phyloP scores from a whole-genome alignment of 257 asterid genomes.

The Solanum okadae region DNA sequence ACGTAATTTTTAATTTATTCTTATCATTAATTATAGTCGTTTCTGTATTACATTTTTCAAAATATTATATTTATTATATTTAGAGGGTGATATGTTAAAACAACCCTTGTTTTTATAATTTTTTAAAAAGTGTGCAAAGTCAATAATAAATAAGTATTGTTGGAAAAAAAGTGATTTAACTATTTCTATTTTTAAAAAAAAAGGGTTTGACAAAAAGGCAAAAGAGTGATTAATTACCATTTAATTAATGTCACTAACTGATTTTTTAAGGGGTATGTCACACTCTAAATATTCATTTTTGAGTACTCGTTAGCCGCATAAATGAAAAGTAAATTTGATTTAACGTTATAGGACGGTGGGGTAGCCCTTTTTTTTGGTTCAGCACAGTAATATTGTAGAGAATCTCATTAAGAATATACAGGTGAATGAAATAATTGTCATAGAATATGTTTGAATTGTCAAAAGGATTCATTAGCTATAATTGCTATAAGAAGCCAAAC shows the following conservation, averaged over 20 bases:
- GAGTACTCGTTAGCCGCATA: not conserved
- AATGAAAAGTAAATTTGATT: not conserved
- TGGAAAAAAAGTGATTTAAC: too few relatives aligned
- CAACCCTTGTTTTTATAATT: too few relatives aligned
- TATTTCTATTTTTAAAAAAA: fast-evolving
- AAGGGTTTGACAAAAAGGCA: not conserved
- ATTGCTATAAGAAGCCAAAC: not conserved
- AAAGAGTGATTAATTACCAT: not conserved
- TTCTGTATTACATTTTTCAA: too few relatives aligned
- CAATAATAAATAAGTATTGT: too few relatives aligned
- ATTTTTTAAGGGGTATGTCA: not conserved
- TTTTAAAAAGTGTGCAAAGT: too few relatives aligned
- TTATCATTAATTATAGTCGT: too few relatives aligned
- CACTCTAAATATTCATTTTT: not conserved
- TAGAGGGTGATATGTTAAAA: too few relatives aligned
- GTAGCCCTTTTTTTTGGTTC: not conserved
- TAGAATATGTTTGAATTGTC: not conserved
- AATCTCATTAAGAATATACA: not conserved
- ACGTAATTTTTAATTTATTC: too few relatives aligned
- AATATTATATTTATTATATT: too few relatives aligned
- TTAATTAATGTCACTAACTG: not conserved
- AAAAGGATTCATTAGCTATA: not conserved
- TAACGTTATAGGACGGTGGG: not conserved
- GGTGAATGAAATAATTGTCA: not conserved
- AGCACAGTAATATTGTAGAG: not conserved